Evolutionary conservation across 2,329 filamentous ascomycete species (phyloP), one percentile per base, ranked within the genome.

Genomic region (Verticillium nubilum): DNA sequence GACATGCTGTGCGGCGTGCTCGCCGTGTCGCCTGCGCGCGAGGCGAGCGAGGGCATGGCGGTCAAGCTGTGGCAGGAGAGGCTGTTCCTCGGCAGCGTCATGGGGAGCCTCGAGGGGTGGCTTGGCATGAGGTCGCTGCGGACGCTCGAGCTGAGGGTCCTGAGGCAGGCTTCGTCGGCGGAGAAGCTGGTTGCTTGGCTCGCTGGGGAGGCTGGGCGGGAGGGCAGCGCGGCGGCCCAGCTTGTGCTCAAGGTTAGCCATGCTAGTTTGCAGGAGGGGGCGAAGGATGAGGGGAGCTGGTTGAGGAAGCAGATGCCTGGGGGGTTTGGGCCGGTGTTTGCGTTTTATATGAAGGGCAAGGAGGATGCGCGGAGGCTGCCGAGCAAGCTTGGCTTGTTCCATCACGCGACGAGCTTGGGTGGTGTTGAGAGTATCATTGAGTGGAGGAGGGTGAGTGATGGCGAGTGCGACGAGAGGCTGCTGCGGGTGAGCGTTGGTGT

Each of bases 381-480:
- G 3, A 90, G 88, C 68, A 90, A 90, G 73, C 75, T 98, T 71
- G 71, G 80, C 2, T 81, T 97, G 52, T 98, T 98, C 78, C 91
- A 97, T 67, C 95, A 99, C 74, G 95, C 95, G 5, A 99, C 95
- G 2, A 96, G 91, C 72, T 75, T 98, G 28, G 95, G 95, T 2
- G 94, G 95, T 4, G 92, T 98, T 10, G 95, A 98, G 82, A 95
- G 91, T 69, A 75, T 98, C 78, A 93, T 99, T 67, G 95, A 99
- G 82, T 99, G 95, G 95, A 82, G 95, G 61, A 85, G 89, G 54
- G 95, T 99, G 91, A 88, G 87, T 61, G 95, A 99, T 78, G 68
- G 74, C 3, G 79, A 72, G 1, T 87, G 96, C 42, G 91, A 96
- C 69, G 83, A 80, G 69, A 80, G 84, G 60, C 73, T 98, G 71